phyloP scores from a whole-genome alignment of 208 protist species.

The Acanthamoeba divionensis region DNA sequence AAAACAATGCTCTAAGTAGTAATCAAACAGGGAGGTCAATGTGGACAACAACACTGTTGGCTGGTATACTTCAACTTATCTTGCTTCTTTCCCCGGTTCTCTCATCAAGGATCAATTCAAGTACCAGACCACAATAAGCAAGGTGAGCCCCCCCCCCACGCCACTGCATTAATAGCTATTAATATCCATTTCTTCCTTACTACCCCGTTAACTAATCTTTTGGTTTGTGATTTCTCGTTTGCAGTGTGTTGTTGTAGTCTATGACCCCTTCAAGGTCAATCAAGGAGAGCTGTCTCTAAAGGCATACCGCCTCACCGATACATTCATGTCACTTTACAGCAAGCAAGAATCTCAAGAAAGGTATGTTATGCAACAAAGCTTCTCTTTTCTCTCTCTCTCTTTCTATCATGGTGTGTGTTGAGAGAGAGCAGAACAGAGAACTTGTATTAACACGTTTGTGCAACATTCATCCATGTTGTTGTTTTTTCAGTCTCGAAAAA shows the following conservation, averaged over 20 bases:
- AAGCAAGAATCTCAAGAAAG: conserved; percentile 56
- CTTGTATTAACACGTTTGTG: background rate
- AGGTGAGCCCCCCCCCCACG: conserved; percentile 69
- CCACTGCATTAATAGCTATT: background rate
- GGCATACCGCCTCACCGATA: conserved; percentile 80
- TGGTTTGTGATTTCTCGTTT: no score
- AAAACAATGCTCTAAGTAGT: no score
- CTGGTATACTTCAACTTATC: conserved; percentile 83
- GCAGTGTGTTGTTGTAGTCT: conserved; percentile 76
- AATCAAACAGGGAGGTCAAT: conserved; percentile 86
- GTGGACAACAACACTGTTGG: conserved; percentile 84
- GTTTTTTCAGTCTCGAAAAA: background rate
- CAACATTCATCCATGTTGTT: background rate
- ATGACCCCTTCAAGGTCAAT: conserved; percentile 73
- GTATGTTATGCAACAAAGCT: background rate
- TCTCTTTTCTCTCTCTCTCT: background rate
- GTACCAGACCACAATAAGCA: conserved; percentile 79
- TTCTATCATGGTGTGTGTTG: background rate
- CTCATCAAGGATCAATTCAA: conserved; percentile 83
- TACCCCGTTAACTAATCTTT: background rate
- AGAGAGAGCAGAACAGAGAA: background rate
- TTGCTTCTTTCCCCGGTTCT: conserved; percentile 70
- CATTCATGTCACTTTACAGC: conserved; percentile 80
- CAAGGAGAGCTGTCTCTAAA: conserved; percentile 78
- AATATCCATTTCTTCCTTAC: background rate